A percentile compares a stretch with the other conserved stretches of the same genome.
Conservation (phyloP, 2,329 filamentous ascomycete species). For the Sporothrix dimorphospora region DNA sequence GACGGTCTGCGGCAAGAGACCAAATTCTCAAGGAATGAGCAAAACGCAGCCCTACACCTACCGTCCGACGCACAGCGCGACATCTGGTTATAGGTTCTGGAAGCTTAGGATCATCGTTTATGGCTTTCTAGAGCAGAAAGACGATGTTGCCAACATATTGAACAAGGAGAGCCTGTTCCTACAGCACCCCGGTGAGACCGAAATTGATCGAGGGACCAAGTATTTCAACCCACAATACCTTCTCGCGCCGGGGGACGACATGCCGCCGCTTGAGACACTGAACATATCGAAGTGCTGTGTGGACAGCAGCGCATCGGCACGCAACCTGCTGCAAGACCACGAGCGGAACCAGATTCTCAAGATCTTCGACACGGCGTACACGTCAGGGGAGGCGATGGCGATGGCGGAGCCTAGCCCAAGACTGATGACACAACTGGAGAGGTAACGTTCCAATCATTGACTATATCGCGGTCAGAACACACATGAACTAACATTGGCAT, state of each 20-base stretch:
- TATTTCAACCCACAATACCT: conserved; percentile 15
- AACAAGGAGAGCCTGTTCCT: conserved; percentile 2
- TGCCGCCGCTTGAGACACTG: not conserved
- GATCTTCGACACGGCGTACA: conserved; percentile 10
- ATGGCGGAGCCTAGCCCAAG: not conserved
- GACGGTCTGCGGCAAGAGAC: conserved; percentile 5
- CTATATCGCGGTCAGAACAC: not conserved
- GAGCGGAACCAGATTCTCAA: conserved; percentile 7
- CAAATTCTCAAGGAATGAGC: not conserved
- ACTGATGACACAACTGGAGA: conserved; percentile 1
- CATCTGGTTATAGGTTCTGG: not conserved
- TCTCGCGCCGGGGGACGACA: not conserved
- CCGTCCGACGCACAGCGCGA: not conserved
- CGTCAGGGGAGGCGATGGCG: not conserved
- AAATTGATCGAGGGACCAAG: conserved; percentile 18
- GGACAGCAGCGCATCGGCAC: not conserved
- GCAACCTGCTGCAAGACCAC: conserved; percentile 2
- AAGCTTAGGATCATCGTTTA: conserved; percentile 10
- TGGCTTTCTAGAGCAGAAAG: not conserved
- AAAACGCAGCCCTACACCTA: not conserved
- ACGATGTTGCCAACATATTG: not conserved
- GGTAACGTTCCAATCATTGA: not conserved
- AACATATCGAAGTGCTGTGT: not conserved
- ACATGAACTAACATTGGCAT: not conserved
- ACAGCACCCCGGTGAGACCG: not conserved